Conservation (phyloP, 306 rosid genomes). For the Castanea sativa region DNA sequence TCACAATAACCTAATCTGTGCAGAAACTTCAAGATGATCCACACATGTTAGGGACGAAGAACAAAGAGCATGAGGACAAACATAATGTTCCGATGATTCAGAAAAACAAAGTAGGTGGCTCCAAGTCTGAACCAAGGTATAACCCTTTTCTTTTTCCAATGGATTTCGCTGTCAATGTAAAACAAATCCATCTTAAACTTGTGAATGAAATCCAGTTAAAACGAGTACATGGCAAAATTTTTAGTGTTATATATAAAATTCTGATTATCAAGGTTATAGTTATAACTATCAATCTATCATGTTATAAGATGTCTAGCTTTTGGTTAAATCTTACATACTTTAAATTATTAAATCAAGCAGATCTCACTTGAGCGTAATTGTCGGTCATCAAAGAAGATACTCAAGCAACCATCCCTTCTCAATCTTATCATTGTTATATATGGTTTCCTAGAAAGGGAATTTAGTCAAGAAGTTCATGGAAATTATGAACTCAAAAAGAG, state of each 20-base stretch:
- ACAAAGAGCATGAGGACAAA: constrained; percentile 72
- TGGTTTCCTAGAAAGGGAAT: neutral
- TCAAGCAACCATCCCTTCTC: neutral
- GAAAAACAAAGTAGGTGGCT: constrained; percentile 55
- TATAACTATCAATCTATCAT: neutral
- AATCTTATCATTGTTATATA: neutral
- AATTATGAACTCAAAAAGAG: neutral
- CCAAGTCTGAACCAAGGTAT: constrained; percentile 76
- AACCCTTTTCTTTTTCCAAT: neutral
- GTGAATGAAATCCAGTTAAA: neutral
- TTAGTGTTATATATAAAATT: neutral
- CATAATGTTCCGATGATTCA: constrained; percentile 45
- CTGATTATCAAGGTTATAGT: constrained; percentile 10
- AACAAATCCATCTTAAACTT: neutral
- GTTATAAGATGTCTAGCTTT: constrained; percentile 5
- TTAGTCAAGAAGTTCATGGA: neutral
- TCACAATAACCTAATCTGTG: constrained; percentile 21
- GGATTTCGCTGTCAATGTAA: neutral
- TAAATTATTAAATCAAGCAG: neutral
- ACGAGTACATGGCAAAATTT: neutral
- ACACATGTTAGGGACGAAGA: constrained; percentile 55
- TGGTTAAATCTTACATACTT: neutral
- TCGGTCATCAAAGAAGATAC: neutral
- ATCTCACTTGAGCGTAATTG: constrained; percentile 9
- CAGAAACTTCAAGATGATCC: constrained; percentile 85